These are phyloP conservation scores for Trichophyton equinum DNA, from an alignment of 2,329 filamentous ascomycete species.

Conservation along the genomic window DNA sequence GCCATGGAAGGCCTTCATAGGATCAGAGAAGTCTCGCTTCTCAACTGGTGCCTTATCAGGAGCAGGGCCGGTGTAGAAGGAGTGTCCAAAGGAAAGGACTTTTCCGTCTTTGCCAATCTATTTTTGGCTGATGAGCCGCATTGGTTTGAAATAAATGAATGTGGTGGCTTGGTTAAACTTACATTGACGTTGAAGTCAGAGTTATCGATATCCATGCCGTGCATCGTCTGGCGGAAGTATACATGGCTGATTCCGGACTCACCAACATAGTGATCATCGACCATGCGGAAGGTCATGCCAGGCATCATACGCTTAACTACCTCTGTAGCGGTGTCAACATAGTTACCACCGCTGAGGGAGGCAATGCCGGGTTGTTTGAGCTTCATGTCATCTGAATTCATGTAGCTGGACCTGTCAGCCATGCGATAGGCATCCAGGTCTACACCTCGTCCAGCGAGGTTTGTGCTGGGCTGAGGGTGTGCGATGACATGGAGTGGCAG, in stretches of 20 bases:
- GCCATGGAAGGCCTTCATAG: constrained; percentile 8
- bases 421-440: constrained; percentile 10
- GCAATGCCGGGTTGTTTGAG: not conserved
- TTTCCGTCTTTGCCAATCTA: constrained; percentile 9
- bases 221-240: constrained; percentile 11
- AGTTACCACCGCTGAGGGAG: constrained; percentile 1
- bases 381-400: not conserved
- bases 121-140: not conserved
- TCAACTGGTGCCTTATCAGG: constrained; percentile 6
- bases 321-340: constrained; percentile 10
- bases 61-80: constrained; percentile 9
- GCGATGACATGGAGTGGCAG: constrained; percentile 9
- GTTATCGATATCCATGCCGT: constrained; percentile 12
- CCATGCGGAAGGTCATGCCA: constrained; percentile 7
- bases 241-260: constrained; percentile 10
- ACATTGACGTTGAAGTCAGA: constrained; percentile 13
- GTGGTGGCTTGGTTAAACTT: not conserved
- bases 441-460: constrained; percentile 1
- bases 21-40: constrained; percentile 8
- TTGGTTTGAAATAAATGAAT: not conserved
- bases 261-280: constrained; percentile 11
- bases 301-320: constrained; percentile 8
- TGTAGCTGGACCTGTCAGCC: constrained; percentile 5
- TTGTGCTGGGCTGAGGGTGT: constrained; percentile 7
- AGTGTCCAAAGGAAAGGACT: constrained; percentile 11